Conservation (phyloP, 345 rosid species). For the Hibiscus trionum region DNA sequence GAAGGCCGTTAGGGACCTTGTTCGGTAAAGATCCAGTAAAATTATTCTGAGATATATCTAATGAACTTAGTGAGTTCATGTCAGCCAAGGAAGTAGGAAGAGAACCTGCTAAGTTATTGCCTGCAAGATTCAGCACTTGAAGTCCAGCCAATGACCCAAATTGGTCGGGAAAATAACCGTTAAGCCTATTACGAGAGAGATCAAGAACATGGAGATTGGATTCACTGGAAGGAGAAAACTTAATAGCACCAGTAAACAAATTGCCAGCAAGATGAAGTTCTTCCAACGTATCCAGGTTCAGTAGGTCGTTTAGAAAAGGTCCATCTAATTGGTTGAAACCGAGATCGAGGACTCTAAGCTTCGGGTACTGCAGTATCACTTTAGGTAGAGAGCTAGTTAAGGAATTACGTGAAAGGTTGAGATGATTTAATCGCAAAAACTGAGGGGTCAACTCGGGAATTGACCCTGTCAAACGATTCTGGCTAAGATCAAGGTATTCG, state of each 20-base stretch:
- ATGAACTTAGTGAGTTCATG: conserved; percentile 49
- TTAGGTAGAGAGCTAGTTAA: conserved; percentile 60
- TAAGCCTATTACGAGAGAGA: conserved; percentile 69
- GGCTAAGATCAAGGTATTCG: conserved; percentile 87
- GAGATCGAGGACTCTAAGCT: conserved; percentile 77
- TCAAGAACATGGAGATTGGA: conserved; percentile 60
- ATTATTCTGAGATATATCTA: conserved; percentile 74
- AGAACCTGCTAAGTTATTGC: conserved; percentile 78
- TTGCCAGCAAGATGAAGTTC: conserved; percentile 68
- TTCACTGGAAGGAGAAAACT: conserved; percentile 39
- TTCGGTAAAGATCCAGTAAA: conserved; percentile 71
- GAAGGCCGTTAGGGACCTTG: conserved; percentile 54
- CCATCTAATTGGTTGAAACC: conserved; percentile 73
- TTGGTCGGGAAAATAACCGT: conserved; percentile 63
- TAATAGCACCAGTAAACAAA: conserved; percentile 51
- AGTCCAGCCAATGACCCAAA: conserved; percentile 60
- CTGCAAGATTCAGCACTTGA: conserved; percentile 66
- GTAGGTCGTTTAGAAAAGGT: conserved; percentile 46
- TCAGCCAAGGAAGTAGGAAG: conserved; percentile 71
- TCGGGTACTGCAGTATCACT: conserved; percentile 57
- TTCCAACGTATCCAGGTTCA: conserved; percentile 60
- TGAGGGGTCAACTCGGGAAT: conserved; percentile 73
- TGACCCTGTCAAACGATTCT: conserved; percentile 57
- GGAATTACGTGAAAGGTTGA: conserved; percentile 77
- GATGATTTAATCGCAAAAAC: conserved; percentile 80